phyloP scores from a whole-genome alignment of 2,329 filamentous ascomycete species.

The Coleophoma cylindrospora region DNA sequence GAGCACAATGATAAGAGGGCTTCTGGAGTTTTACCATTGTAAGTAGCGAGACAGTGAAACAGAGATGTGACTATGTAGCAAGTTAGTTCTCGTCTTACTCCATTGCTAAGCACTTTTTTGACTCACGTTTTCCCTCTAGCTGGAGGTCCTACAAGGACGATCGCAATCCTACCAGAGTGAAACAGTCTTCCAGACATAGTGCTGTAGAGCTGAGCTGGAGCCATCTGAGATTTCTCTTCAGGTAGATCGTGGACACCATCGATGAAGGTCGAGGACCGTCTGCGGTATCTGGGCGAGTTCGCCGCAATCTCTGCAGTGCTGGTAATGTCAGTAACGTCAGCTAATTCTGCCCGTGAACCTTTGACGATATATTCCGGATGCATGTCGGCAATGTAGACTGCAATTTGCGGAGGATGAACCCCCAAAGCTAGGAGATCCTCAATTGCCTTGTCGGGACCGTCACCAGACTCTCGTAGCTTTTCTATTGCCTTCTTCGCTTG shows the following conservation, averaged over 20 bases:
- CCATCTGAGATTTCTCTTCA: constrained; percentile 69
- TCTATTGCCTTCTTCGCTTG: no score
- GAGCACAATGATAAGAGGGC: not conserved
- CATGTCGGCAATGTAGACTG: no score
- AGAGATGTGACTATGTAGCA: constrained; percentile 69
- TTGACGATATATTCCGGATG: no score
- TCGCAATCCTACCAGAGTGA: constrained; percentile 94
- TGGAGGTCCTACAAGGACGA: constrained; percentile 92
- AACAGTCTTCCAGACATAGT: constrained; percentile 97
- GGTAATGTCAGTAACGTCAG: constrained; percentile 2
- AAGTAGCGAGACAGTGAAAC: constrained; percentile 93
- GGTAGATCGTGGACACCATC: constrained; percentile 94
- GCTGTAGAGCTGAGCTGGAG: constrained; percentile 94
- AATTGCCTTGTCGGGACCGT: no score
- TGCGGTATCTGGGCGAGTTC: constrained; percentile 82
- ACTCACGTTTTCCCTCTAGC: constrained; percentile 90
- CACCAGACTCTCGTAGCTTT: no score
- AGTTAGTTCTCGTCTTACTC: no score
- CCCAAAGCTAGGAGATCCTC: no score
- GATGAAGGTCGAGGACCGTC: constrained; percentile 92
- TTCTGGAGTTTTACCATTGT: constrained; percentile 59
- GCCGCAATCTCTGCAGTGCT: constrained; percentile 90
- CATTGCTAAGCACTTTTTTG: not conserved
- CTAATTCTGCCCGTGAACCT: constrained; percentile 4
- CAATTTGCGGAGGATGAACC: no score